Percentiles rank a stretch among this genome's conserved stretches.
These are phyloP conservation scores for Magnaporthiopsis incrustans DNA, from an alignment of 2,329 filamentous ascomycete species.

Conservation along the genomic window DNA sequence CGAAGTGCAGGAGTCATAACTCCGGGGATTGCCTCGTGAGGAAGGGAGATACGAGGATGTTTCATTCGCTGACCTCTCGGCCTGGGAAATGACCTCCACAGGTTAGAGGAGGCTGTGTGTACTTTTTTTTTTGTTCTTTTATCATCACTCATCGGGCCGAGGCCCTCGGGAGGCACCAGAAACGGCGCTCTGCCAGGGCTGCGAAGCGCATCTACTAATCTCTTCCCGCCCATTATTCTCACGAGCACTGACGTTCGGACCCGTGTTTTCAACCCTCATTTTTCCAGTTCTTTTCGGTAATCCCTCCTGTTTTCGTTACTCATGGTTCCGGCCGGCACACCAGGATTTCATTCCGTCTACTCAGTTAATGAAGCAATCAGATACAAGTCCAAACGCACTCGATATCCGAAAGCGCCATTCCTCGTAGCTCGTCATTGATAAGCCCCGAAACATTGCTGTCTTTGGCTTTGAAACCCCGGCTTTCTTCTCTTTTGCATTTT, in stretches of 20 bases:
- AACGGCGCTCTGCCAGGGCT: not conserved
- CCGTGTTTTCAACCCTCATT: not conserved
- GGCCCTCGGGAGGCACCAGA: not conserved
- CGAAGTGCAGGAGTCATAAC: conserved; percentile 14
- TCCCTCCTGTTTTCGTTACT: not conserved
- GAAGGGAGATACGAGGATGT: not conserved
- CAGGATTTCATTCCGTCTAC: not conserved
- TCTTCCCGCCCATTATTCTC: not conserved
- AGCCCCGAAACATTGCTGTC: not conserved
- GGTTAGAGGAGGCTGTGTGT: not conserved
- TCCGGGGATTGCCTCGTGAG: not conserved
- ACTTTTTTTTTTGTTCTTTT: not conserved
- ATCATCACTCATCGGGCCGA: not conserved
- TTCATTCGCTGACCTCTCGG: not conserved
- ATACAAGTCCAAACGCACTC: not conserved
- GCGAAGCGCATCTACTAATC: not conserved
- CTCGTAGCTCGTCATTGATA: not conserved
- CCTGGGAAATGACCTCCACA: not conserved
- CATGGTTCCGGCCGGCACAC: not conserved
- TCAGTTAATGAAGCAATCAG: not conserved
- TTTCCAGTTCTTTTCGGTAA: not conserved
- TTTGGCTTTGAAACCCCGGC: not conserved
- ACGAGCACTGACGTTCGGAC: not conserved
- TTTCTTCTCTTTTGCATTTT: not conserved
- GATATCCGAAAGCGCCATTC: not conserved